Conservation (phyloP, 495 filamentous ascomycete genomes). For the Xylaria palmicola region DNA sequence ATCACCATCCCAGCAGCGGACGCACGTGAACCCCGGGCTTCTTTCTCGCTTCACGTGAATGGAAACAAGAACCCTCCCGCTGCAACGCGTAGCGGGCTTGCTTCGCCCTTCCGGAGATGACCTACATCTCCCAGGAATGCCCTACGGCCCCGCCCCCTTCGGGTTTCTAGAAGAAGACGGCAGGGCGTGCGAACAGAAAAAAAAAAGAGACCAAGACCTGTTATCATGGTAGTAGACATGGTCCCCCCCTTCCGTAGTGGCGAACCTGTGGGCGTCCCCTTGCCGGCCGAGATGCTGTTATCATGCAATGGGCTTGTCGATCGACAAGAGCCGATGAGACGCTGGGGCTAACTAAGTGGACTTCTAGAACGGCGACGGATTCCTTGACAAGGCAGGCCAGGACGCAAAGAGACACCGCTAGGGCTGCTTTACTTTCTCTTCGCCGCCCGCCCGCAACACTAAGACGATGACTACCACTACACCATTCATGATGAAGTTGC, state of each 20-base stretch:
- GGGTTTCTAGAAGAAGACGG: constrained; percentile 2
- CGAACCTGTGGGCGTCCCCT: too few species aligned
- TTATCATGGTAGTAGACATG: constrained; percentile 6
- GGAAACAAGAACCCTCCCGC: background rate
- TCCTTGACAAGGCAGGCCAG: constrained; percentile 14
- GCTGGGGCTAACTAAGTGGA: background rate
- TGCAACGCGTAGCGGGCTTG: background rate
- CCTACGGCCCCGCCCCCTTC: background rate
- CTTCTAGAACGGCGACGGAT: constrained; percentile 8
- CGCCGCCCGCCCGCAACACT: background rate
- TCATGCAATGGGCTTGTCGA: background rate
- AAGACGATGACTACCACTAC: background rate
- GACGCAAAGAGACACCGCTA: background rate
- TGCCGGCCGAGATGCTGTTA: too few species aligned
- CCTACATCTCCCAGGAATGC: background rate
- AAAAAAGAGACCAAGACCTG: background rate
- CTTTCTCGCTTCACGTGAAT: background rate
- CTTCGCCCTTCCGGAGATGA: background rate
- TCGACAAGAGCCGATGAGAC: constrained; percentile 13
- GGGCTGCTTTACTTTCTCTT: too few species aligned
- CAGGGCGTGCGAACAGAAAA: background rate
- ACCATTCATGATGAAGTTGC: background rate
- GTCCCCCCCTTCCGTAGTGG: background rate
- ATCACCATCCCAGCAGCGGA: background rate
- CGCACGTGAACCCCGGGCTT: background rate